A percentile compares a stretch with the other conserved stretches of the same genome.
These are phyloP conservation scores for Hysterangium stoloniferum DNA, from an alignment of 768 basidiomycete genomes.

Conservation along the genomic window DNA sequence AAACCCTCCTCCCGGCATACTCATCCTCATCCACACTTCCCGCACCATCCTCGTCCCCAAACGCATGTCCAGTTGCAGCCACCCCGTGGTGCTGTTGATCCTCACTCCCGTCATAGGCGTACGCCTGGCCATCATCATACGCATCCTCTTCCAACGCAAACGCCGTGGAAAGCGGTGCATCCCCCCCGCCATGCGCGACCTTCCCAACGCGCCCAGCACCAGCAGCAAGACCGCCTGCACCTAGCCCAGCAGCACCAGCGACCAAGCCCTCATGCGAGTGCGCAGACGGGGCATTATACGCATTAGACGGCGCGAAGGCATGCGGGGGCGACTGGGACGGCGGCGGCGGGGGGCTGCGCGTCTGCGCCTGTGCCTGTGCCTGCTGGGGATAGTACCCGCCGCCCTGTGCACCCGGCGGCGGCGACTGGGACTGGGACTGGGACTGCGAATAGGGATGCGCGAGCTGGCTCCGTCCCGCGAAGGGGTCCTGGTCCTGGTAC, in stretches of 20 bases:
- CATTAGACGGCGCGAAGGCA: neutral
- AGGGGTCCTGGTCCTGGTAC: neutral
- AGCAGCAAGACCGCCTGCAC: too few species aligned
- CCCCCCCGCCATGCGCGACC: neutral
- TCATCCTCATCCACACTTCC: constrained; percentile 8
- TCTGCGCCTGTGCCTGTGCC: too few species aligned
- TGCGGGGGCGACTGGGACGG: neutral
- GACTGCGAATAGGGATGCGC: neutral
- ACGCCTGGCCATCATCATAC: neutral
- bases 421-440: neutral
- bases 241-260: too few species aligned
- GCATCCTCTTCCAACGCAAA: neutral
- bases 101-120: neutral
- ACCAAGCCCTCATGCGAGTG: neutral
- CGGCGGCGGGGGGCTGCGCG: neutral
- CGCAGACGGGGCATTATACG: neutral
- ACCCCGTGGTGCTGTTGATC: neutral
- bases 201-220: too few species aligned
- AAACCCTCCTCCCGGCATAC: constrained; percentile 1
- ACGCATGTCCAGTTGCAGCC: neutral
- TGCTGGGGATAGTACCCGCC: neutral
- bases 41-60: neutral
- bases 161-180: neutral
- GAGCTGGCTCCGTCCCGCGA: neutral
- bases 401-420: constrained; percentile 4